Evolutionary conservation across 805 yeast genomes (phyloP).

Genomic region (Candida coleopterorum): DNA sequence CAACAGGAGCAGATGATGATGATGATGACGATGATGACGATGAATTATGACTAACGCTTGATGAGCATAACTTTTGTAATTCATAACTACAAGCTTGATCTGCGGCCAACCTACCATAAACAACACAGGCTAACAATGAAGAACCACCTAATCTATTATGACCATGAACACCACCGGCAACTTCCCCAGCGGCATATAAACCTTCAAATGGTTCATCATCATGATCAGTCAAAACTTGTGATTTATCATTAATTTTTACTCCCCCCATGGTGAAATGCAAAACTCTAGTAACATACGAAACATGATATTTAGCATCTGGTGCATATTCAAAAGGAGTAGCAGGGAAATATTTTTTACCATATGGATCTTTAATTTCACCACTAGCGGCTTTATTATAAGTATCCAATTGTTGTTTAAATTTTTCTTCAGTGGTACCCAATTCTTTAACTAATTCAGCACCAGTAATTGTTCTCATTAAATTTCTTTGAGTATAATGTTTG

Average conservation of each 20-base stretch:
- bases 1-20: conserved; percentile 9
- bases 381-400: conserved; percentile 39
- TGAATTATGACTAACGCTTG: too few species aligned
- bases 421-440: conserved; percentile 23
- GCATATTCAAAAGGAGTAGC: conserved; percentile 39
- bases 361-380: conserved; percentile 38
- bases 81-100: conserved; percentile 34
- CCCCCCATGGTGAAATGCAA: conserved; percentile 76
- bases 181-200: conserved; percentile 41
- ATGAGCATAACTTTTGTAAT: conserved; percentile 27
- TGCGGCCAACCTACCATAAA: conserved; percentile 40
- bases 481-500: conserved; percentile 52
- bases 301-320: conserved; percentile 38
- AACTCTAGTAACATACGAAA: conserved; percentile 52
- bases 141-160: conserved; percentile 42
- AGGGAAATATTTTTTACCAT: conserved; percentile 46
- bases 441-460: conserved; percentile 42
- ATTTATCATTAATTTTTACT: conserved; percentile 47
- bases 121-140: conserved; percentile 42
- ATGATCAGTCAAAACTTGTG: conserved; percentile 36
- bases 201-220: conserved; percentile 26
- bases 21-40: neutral
- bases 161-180: conserved; percentile 45
- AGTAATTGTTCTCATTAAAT: conserved; percentile 45
- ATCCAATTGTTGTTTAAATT: conserved; percentile 29